Evolutionary conservation across 2,329 filamentous ascomycete species (phyloP).

Genomic region (Canariomyces notabilis): DNA sequence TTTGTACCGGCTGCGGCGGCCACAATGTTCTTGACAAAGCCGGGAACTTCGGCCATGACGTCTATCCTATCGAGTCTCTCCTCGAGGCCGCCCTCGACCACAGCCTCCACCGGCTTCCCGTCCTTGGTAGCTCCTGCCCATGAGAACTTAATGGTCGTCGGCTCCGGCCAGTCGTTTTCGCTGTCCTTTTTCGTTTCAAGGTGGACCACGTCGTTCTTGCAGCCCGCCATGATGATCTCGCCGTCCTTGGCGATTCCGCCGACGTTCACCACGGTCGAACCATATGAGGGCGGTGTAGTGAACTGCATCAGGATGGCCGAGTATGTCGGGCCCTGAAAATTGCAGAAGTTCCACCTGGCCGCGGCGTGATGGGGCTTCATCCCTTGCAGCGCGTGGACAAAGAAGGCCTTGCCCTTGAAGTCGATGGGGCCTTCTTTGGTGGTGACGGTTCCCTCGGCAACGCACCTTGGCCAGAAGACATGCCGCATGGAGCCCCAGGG

Average conservation of each 20-base stretch:
- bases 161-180: constrained; percentile 85
- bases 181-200: constrained; percentile 64
- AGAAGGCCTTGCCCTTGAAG: constrained; percentile 73
- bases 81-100: constrained; percentile 64
- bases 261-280: constrained; percentile 74
- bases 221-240: constrained; percentile 70
- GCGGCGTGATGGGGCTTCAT: constrained; percentile 99
- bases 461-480: constrained; percentile 87
- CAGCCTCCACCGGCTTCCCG: constrained; percentile 64
- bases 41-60: constrained; percentile 93
- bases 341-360: constrained; percentile 85
- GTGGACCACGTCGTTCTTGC: constrained; percentile 62
- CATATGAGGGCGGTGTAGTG: constrained; percentile 90
- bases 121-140: constrained; percentile 79
- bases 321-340: constrained; percentile 83
- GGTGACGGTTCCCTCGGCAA: constrained; percentile 74
- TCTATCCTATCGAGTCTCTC: constrained; percentile 76
- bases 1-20: constrained; percentile 84
- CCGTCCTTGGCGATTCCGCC: constrained; percentile 77
- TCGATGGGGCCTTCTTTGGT: constrained; percentile 78
- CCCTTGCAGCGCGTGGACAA: constrained; percentile 83
- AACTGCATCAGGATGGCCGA: constrained; percentile 95
- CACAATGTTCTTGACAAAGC: constrained; percentile 91
- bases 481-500: constrained; percentile 94
- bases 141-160: constrained; percentile 64